These are phyloP conservation scores for Crucihimalaya himalaica DNA, from an alignment of 345 rosid species.

Conservation along the genomic window DNA sequence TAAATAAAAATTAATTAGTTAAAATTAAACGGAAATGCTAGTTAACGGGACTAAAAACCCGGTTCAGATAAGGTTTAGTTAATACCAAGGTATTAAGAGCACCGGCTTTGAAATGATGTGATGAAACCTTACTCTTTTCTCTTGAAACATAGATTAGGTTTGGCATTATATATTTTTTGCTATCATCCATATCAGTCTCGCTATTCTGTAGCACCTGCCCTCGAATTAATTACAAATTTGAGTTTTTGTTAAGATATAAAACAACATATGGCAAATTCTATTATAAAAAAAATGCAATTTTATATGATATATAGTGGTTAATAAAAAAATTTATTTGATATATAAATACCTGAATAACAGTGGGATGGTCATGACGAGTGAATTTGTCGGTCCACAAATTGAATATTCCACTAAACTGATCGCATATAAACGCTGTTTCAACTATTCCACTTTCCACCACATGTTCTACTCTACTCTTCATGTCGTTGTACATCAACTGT, in stretches of 20 bases:
- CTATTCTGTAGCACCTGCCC: slow-evolving; percentile 54
- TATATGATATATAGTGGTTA: neutral
- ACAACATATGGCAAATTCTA: neutral
- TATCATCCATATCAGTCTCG: slow-evolving; percentile 44
- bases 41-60: neutral
- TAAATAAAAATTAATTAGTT: neutral
- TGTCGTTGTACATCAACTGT: slow-evolving; percentile 49
- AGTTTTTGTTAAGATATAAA: neutral
- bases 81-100: slow-evolving; percentile 74
- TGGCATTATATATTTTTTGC: slow-evolving; percentile 46
- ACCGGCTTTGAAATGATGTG: slow-evolving; percentile 79
- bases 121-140: slow-evolving; percentile 52
- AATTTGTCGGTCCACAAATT: slow-evolving; percentile 50
- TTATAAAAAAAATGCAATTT: neutral
- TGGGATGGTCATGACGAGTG: slow-evolving; percentile 61
- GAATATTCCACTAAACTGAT: slow-evolving; percentile 38
- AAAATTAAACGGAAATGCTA: neutral
- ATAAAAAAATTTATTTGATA: neutral
- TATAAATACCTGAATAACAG: slow-evolving; percentile 57
- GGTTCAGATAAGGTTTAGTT: neutral
- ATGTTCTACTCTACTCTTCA: slow-evolving; percentile 57
- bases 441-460: slow-evolving; percentile 53
- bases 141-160: slow-evolving; percentile 69
- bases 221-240: neutral
- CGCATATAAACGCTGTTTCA: slow-evolving; percentile 27